phyloP scores from a whole-genome alignment of 192 early-diverging fungal genomes.

The Coemansia sp. region DNA sequence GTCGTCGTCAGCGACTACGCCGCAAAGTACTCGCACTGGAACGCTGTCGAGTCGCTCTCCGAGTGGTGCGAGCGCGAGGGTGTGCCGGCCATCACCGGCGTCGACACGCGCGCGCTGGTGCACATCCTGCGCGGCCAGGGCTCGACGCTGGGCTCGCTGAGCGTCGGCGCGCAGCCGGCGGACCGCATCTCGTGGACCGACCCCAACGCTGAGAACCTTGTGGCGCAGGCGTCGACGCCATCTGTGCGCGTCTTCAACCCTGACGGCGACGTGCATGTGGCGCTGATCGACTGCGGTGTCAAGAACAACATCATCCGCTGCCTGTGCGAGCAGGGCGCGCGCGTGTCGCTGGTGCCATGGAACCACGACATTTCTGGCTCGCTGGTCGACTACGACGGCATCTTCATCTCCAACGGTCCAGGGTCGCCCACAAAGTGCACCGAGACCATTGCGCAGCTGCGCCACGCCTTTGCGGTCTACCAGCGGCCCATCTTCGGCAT shows the following conservation, averaged over 20 bases:
- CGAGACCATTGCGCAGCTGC: conserved; percentile 71
- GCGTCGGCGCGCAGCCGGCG: conserved; percentile 8
- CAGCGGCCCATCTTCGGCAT: conserved; percentile 92
- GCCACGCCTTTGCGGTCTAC: conserved; percentile 56
- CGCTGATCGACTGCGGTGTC: conserved; percentile 83
- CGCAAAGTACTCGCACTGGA: conserved; percentile 90
- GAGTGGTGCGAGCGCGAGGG: conserved; percentile 85
- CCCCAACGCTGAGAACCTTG: conserved; percentile 75
- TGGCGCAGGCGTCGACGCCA: conserved; percentile 78
- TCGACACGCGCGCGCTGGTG: conserved; percentile 91
- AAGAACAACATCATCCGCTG: conserved; percentile 93
- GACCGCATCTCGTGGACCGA: conserved; percentile 56
- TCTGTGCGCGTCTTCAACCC: conserved; percentile 71
- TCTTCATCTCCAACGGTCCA: conserved; percentile 93
- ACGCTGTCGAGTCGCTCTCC: conserved; percentile 83
- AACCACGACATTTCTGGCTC: conserved; percentile 69
- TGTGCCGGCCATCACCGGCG: conserved; percentile 84
- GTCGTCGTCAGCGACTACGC: conserved; percentile 94
- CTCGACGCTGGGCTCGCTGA: conserved; percentile 72
- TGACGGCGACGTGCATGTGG: conserved; percentile 76
- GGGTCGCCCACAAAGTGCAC: conserved; percentile 73
- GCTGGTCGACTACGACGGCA: conserved; percentile 70
- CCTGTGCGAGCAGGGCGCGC: conserved; percentile 74
- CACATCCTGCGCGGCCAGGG: conserved; percentile 82
- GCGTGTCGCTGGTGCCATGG: conserved; percentile 88